These are phyloP conservation scores for Sutorius australiensis DNA, from an alignment of 768 basidiomycete species.

Conservation along the genomic window DNA sequence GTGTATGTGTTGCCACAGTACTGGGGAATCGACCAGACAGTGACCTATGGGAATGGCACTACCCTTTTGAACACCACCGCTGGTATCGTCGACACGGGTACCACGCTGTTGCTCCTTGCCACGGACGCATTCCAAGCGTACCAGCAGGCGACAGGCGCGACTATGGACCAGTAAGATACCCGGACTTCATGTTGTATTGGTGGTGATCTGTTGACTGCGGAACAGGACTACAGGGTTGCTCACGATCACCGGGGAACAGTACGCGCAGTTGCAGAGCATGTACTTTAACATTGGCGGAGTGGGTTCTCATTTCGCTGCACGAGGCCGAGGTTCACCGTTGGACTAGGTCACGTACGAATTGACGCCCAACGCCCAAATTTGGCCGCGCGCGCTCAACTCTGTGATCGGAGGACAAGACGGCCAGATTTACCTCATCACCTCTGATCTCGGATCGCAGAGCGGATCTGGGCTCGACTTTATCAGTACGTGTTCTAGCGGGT, in stretches of 20 bases:
- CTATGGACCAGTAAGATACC: conserved; percentile 42
- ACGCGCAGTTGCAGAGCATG: conserved; percentile 44
- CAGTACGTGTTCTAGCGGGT: conserved; percentile 36
- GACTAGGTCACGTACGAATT: conserved; percentile 48
- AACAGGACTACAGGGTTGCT: conserved; percentile 53
- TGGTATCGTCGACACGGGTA: conserved; percentile 53
- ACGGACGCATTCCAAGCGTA: conserved; percentile 58
- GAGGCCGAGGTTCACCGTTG: not conserved
- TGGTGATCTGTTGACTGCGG: not conserved
- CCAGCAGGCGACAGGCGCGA: conserved; percentile 50
- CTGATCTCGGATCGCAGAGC: conserved; percentile 46
- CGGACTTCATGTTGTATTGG: not conserved
- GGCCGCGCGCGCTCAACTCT: conserved; percentile 58
- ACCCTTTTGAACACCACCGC: conserved; percentile 35
- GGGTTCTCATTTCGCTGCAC: not conserved
- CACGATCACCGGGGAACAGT: conserved; percentile 48
- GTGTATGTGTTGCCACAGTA: conserved; percentile 24
- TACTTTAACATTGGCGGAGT: conserved; percentile 51
- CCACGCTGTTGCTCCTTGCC: conserved; percentile 53
- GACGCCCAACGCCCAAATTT: conserved; percentile 64
- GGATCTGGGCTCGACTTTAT: conserved; percentile 66
- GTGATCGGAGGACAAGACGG: conserved; percentile 49
- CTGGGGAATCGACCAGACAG: conserved; percentile 44
- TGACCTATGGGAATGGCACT: conserved; percentile 35
- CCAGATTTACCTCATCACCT: conserved; percentile 55